Evolutionary conservation across 2,329 filamentous ascomycete genomes (phyloP).

Genomic region (Podosphaera xanthii): DNA sequence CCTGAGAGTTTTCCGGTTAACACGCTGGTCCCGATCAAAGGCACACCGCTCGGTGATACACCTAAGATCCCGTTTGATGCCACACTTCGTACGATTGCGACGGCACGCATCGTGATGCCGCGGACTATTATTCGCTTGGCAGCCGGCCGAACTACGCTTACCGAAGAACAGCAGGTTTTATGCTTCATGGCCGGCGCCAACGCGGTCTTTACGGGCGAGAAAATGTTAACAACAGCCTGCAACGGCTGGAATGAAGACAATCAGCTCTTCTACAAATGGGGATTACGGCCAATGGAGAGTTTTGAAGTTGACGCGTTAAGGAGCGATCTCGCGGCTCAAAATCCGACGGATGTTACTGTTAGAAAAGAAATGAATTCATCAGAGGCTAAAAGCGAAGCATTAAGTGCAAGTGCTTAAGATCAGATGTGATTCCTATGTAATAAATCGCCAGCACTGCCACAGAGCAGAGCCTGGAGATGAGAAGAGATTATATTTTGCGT

Average conservation of each 20-base stretch:
- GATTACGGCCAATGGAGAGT: constrained; percentile 49
- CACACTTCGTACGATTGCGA: constrained; percentile 63
- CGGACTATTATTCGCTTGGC: constrained; percentile 70
- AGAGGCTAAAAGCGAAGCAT: background rate
- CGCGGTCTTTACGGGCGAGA: constrained; percentile 86
- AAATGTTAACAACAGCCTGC: constrained; percentile 84
- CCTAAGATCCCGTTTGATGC: constrained; percentile 54
- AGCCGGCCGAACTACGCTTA: constrained; percentile 62
- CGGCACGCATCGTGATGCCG: constrained; percentile 64
- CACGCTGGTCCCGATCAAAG: constrained; percentile 73
- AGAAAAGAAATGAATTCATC: constrained; percentile 1
- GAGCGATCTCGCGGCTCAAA: constrained; percentile 7
- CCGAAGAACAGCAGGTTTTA: constrained; percentile 69
- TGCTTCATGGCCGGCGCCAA: constrained; percentile 86
- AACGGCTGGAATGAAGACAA: constrained; percentile 80
- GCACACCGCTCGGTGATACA: constrained; percentile 59
- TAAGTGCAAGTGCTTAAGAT: too few relatives aligned
- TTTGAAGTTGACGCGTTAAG: constrained; percentile 14
- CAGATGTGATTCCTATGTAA: too few relatives aligned
- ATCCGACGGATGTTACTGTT: constrained; percentile 4
- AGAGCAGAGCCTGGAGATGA: too few relatives aligned
- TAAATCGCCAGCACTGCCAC: too few relatives aligned
- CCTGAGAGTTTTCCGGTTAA: constrained; percentile 86
- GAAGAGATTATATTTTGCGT: too few relatives aligned
- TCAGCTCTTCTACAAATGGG: constrained; percentile 65